Evolutionary conservation across 208 protist genomes (phyloP).

Genomic region (Trypanosomatidae sp.): DNA sequence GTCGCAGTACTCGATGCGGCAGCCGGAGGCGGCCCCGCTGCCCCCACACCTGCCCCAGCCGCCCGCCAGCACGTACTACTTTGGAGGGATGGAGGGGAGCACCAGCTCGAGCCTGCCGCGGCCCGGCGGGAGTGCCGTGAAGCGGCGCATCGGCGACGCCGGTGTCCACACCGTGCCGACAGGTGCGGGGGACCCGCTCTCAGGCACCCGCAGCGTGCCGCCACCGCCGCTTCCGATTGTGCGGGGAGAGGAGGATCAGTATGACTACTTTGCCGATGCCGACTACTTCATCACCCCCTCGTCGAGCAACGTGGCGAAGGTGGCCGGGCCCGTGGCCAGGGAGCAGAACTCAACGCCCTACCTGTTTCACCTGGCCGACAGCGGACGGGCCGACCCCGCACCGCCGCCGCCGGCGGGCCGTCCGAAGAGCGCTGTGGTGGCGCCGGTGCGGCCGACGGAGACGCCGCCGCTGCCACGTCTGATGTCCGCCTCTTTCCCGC

Average conservation of each 20-base stretch:
- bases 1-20: slow-evolving; percentile 10
- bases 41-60: slow-evolving; percentile 6
- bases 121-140: too few species aligned
- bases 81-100: neutral
- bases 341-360: neutral
- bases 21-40: neutral
- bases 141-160: neutral
- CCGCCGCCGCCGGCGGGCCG: neutral
- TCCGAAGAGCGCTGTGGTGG: too few species aligned
- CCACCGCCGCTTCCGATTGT: too few species aligned
- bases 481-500: slow-evolving; percentile 13
- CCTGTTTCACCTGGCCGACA: neutral
- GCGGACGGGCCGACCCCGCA: neutral
- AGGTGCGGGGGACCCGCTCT: too few species aligned
- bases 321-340: neutral
- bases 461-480: neutral
- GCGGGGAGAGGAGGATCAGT: too few species aligned
- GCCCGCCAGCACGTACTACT: neutral
- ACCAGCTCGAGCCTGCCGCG: neutral
- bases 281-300: slow-evolving; percentile 15
- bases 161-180: too few species aligned
- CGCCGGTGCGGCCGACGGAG: too few species aligned
- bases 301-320: slow-evolving; percentile 3
- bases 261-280: slow-evolving; percentile 23
- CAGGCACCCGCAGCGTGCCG: too few species aligned